These are phyloP conservation scores for Adenanthera pavonina DNA, from an alignment of 306 rosid genomes.

Conservation along the genomic window DNA sequence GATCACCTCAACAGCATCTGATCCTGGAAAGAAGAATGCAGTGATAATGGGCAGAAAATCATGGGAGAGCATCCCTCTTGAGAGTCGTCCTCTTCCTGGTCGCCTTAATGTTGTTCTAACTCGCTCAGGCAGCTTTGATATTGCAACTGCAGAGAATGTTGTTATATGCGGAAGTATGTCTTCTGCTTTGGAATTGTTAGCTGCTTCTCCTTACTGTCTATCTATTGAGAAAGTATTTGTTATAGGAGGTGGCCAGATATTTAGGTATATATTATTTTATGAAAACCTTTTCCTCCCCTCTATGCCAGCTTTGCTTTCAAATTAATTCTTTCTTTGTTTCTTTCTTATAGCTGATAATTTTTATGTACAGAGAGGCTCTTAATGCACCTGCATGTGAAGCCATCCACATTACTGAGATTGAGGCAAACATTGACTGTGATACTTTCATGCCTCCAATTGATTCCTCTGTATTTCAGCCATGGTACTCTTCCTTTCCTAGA, in stretches of 20 bases:
- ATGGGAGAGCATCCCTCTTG: conserved; percentile 84
- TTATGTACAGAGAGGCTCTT: conserved; percentile 78
- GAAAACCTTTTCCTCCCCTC: conserved; percentile 21
- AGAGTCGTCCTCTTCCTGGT: conserved; percentile 76
- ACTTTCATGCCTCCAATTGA: conserved; percentile 79
- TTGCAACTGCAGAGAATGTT: conserved; percentile 93
- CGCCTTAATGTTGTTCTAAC: conserved; percentile 93
- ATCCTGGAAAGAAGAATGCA: conserved; percentile 85
- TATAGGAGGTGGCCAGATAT: conserved; percentile 85
- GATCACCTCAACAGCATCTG: conserved; percentile 67
- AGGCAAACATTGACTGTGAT: conserved; percentile 78
- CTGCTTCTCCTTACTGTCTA: conserved; percentile 85
- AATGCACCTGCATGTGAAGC: conserved; percentile 94
- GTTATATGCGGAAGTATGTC: conserved; percentile 82
- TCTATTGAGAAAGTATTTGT: conserved; percentile 96
- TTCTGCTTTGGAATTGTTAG: conserved; percentile 90
- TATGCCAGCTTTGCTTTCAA: conserved; percentile 2
- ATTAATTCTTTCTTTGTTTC: conserved; percentile 22
- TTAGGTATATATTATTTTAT: conserved; percentile 56
- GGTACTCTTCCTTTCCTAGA: conserved; percentile 89
- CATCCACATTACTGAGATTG: conserved; percentile 83
- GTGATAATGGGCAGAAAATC: conserved; percentile 93
- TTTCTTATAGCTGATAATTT: conserved; percentile 33
- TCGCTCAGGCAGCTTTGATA: conserved; percentile 92
- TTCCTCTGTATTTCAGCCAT: conserved; percentile 76